Evolutionary conservation across 768 basidiomycete genomes (phyloP), one percentile per base, ranked within the genome.

Genomic region (Mycena galopus): DNA sequence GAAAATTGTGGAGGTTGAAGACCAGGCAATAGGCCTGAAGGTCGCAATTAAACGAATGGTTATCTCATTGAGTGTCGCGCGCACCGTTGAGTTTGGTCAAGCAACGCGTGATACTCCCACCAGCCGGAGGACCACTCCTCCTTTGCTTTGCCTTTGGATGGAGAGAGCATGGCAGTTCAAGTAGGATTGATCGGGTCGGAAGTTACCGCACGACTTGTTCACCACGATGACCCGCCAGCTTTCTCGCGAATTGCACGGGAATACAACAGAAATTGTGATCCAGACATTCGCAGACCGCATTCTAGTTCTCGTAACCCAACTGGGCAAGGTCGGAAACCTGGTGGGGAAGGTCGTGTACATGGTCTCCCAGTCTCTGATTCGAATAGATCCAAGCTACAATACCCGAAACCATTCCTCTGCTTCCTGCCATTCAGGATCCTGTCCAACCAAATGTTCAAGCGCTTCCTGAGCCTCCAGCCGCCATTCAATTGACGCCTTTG

Each of bases 291-390:
- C 89, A 64, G 97, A 98, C 82, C 88, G 95, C 29, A 84, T 90
- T 16, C 85, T 99, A 23, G 91, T 98, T n/a, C 85, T 98, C 27
- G 87, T 98, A 64, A 96, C 96, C 1, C 97, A 99, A 81, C 80
- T 95, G 72, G 94, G 94, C 44, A 97, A 96, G 88, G 92, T 97
- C 16, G 97, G 97, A 67, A 91, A 88, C 78, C 79, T 99, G 83
- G 96, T 97, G 79, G n/a, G 66, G 25, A 61, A 80, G 83, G 76
- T 55, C 51, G 19, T 32, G 64, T 37, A 50, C 50, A 51, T 17
- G 23, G 39, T n/a, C 67, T 69, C 67, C 62, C 35, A 56, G 42
- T 29, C 53, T 73, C 63, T 53, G 21, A 71, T 50, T 42, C 47
- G 64, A 33, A 17, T 39, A 97, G 95, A 93, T 96, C 60, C 94